Percentiles rank a stretch among this genome's conserved stretches.
Conservation (phyloP, 768 basidiomycete genomes). For the Daedaleopsis sinensis region DNA sequence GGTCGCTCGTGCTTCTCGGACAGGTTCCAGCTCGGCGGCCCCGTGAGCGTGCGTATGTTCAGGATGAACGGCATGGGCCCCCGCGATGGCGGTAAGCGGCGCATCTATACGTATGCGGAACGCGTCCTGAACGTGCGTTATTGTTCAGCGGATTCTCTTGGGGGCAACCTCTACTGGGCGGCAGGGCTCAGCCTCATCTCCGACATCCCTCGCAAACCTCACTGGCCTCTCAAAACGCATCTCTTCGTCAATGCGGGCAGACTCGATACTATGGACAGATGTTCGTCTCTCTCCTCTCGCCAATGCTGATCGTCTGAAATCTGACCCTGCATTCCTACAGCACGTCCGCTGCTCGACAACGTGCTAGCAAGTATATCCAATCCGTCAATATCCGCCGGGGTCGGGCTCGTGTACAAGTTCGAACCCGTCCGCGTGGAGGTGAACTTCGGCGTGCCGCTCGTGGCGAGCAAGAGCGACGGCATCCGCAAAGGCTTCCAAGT, state of each 20-base stretch:
- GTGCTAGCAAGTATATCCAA: constrained; percentile 43
- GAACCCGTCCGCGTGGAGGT: constrained; percentile 86
- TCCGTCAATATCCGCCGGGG: constrained; percentile 78
- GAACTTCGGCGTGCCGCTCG: constrained; percentile 85
- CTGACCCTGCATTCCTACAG: constrained; percentile 25
- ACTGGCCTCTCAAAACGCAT: constrained; percentile 89
- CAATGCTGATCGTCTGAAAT: constrained; percentile 4
- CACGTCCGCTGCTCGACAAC: constrained; percentile 41
- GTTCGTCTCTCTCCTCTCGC: constrained; percentile 43
- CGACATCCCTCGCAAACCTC: constrained; percentile 66
- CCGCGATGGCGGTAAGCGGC: constrained; percentile 63
- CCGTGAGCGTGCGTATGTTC: constrained; percentile 82
- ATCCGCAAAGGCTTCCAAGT: constrained; percentile 73
- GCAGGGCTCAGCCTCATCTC: constrained; percentile 76
- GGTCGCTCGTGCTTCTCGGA: constrained; percentile 70
- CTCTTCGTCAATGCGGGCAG: constrained; percentile 81
- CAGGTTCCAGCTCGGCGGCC: constrained; percentile 92
- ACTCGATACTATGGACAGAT: constrained; percentile 59
- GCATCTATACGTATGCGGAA: background rate
- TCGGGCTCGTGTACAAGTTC: constrained; percentile 83
- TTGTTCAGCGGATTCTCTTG: constrained; percentile 73
- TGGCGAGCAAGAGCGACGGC: constrained; percentile 68
- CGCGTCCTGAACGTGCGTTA: background rate
- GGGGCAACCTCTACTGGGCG: constrained; percentile 84
- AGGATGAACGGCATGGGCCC: constrained; percentile 77